Conservation (phyloP, 305 asterid genomes). For the Fraxinus latifolia region DNA sequence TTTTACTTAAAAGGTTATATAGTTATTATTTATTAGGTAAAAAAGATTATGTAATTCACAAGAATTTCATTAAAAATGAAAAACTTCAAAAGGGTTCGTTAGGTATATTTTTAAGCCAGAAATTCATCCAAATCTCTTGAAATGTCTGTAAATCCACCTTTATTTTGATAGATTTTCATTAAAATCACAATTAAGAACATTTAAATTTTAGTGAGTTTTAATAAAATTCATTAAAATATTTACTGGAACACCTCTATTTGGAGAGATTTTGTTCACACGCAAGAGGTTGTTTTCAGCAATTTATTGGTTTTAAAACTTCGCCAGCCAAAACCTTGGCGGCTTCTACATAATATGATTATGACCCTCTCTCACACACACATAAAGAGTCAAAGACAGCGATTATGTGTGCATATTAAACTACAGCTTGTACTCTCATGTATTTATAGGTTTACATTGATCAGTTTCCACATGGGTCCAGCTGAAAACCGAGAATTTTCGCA, state of each 20-base stretch:
- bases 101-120: neutral
- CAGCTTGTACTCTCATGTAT: neutral
- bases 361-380: neutral
- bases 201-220: neutral
- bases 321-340: neutral
- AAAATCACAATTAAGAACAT: no score
- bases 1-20: neutral
- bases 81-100: neutral
- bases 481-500: constrained; percentile 25
- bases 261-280: neutral
- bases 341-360: neutral
- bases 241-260: neutral
- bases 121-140: no score
- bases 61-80: no score
- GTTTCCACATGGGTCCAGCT: constrained; percentile 30
- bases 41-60: neutral
- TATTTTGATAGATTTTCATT: no score
- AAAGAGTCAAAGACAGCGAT: neutral
- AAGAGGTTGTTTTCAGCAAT: neutral
- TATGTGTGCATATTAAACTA: neutral
- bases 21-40: no score
- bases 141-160: no score
- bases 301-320: neutral
- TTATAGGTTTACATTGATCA: neutral
- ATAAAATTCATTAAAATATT: no score